Evolutionary conservation across 306 rosid genomes (phyloP).

Genomic region (Psophocarpus tetragonolobus): DNA sequence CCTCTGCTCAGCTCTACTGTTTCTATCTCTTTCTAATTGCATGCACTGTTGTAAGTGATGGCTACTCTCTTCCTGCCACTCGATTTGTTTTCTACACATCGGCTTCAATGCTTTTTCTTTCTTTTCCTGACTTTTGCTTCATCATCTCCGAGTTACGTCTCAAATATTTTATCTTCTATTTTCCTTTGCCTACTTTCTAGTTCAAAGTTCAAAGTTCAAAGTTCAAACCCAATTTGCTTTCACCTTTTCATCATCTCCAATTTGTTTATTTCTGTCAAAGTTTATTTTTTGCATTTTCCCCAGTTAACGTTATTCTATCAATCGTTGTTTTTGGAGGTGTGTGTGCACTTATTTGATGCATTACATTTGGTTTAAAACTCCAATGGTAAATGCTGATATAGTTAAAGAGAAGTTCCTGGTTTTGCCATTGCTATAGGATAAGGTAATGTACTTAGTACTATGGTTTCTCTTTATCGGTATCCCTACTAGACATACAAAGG

Average conservation of each 20-base stretch:
- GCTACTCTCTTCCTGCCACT: not conserved
- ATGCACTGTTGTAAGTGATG: constrained; percentile 17
- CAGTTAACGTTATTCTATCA: not conserved
- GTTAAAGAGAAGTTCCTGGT: not conserved
- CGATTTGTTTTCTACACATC: not conserved
- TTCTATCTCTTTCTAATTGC: not conserved
- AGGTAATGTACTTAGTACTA: not conserved
- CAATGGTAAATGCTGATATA: not conserved
- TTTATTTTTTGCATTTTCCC: not conserved
- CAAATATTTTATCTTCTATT: not conserved
- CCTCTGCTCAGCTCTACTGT: not conserved
- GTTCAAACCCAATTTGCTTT: not conserved
- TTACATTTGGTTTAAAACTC: not conserved
- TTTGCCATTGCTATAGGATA: not conserved
- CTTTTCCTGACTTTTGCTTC: not conserved
- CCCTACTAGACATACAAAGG: not conserved
- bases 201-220: constrained; percentile 6
- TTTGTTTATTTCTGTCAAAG: constrained; percentile 1
- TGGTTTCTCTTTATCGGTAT: not conserved
- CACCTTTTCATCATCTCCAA: not conserved
- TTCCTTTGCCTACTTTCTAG: not conserved
- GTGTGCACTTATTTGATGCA: constrained; percentile 4
- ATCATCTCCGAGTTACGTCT: not conserved
- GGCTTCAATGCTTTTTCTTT: not conserved
- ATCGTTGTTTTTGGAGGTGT: not conserved